Base-by-base conservation (phyloP, 176 grass and related monocot species). In the Calamus simplicifolius region DNA sequence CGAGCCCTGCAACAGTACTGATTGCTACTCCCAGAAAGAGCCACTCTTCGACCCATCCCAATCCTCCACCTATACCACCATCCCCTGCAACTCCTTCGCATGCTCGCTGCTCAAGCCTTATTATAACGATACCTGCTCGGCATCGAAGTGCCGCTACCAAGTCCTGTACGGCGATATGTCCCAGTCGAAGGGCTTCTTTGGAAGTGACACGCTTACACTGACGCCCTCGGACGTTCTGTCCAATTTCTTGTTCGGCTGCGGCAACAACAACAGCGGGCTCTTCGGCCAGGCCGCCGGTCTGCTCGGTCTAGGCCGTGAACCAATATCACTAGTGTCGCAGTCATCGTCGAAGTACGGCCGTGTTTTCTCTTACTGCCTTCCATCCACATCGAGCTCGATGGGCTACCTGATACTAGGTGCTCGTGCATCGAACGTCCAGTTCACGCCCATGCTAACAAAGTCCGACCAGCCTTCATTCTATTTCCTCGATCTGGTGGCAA, bases 41-140 rank as follows among this genome's bases (percentile, higher is more conserved):
- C 91, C 83, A 16, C 56, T 96, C 38, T 95, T 95, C 55, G 80
- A 95, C 77, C 86, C 91, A 52, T 28, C 55, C 0, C 68, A 62
- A 8, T 95, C 86, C 1, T 69, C 73, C n/a, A 90, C 83, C 8
- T 90, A 77, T 67, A 51, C 74, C 29, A 48, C 23, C 57, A 59
- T 90, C 21, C 18, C 74, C 0, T 96, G 86, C 59, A 54, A 14
- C 51, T 77, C 61, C 50, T 2, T 0, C 8, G 77, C 79, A 38
- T 96, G 91, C 77, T 8, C 17, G 23, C 68, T 54, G 5, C 74
- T 87, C 12, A 68, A 82, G 27, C 51, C 58, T 2, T 6, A 4
- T 15, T 6, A 4, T 15, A 18, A 27, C 0, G 21, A 23, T 23
- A 23, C 0, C 19, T 90, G 83, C 74, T 74, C 15, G 8, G 64